These are phyloP conservation scores for Spergularia azorica DNA, from an alignment of 179 eudicot genomes.

Conservation along the genomic window DNA sequence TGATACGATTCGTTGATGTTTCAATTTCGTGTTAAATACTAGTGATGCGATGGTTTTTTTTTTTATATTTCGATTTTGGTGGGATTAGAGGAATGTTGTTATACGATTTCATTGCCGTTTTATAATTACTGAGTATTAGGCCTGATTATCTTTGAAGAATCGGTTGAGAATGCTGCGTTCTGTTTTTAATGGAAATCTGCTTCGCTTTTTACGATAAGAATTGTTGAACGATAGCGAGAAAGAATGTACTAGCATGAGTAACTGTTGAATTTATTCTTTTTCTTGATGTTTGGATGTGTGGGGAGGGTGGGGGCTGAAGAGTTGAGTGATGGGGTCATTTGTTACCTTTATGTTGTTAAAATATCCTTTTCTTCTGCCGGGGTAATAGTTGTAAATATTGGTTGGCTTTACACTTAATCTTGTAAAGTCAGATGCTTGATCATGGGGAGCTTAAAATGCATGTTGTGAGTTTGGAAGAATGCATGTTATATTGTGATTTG, in stretches of 20 bases:
- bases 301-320: conserved; percentile 3
- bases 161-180: neutral
- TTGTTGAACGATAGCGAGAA: neutral
- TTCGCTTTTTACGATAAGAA: neutral
- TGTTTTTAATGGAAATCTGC: neutral
- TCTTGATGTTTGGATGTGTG: conserved; percentile 8
- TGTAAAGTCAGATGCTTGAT: conserved; percentile 8
- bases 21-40: neutral
- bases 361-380: neutral
- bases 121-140: neutral
- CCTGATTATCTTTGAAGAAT: neutral
- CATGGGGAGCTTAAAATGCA: neutral
- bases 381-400: neutral
- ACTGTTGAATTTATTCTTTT: neutral
- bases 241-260: neutral
- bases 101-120: too few species aligned
- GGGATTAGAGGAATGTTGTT: too few species aligned
- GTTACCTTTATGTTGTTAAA: neutral
- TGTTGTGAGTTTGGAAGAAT: neutral
- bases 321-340: neutral
- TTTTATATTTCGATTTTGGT: neutral
- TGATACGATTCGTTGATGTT: neutral
- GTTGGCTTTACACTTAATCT: neutral
- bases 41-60: neutral
- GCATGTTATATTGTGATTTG: neutral